Base-by-base conservation (phyloP, 352 stramenopile species). In the Phytophthora sojae region DNA sequence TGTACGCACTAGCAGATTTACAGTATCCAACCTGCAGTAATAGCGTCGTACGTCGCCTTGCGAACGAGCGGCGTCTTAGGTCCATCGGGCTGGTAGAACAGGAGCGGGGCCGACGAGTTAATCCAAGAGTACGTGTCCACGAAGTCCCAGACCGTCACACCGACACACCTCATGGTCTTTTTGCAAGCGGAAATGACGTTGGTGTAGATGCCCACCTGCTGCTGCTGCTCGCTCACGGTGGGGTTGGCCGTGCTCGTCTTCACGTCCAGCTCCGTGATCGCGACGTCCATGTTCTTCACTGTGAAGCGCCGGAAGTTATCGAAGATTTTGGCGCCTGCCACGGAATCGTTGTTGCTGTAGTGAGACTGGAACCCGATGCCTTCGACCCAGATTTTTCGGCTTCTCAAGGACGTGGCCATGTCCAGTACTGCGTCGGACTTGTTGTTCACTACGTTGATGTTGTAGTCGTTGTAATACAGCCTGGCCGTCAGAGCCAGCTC, bases 101-200 rank as follows among this genome's bases (percentile, higher is more conserved):
- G 70, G 12, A 81, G 54, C 21, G 74, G 70, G 19, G 66, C 67
- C 4, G 66, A 72, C 39, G 53, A 61, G 2, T 65, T 54, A 17
- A 64, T 57, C 66, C 23, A 61, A 55, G 74, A 75, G 59, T 79
- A 81, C 1, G 52, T 63, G 63, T 81, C 74, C 17, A 68, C 66
- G 23, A 78, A 78, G 47, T 78, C 56, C 71, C 60, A 78, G 19
- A 66, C 42, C 21, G 67, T 77, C 23, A 71, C 71, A 8, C 69
- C 73, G 51, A 57, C 54, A 55, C 69, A 81, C 17, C 61, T 37
- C 53, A 51, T 57, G 15, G 61, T 64, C 60, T 78, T 74, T 29
- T 78, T 78, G 65, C 74, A 81, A 19, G 74, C 74, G 39, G 70
- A 71, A 2, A 81, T 21, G 35, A 64, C 61, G 52, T 77, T 78